Percentiles rank a stretch among this genome's conserved stretches.
phyloP scores from a whole-genome alignment of 257 asterid species.

The Solanum appendiculatum region DNA sequence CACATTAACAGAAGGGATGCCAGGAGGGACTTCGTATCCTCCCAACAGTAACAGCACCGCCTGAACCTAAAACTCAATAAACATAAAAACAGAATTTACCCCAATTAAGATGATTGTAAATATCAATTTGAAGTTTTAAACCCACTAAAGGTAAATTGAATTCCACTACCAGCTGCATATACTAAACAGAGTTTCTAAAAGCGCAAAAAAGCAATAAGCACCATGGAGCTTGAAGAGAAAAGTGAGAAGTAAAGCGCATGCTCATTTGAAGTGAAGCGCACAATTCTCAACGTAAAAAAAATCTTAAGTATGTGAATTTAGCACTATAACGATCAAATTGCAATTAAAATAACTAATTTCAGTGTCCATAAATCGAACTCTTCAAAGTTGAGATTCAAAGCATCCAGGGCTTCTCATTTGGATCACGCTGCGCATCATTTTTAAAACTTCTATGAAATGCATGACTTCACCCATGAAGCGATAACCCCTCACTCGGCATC shows the following conservation, averaged over 20 bases:
- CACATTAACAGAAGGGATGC: conserved; percentile 62
- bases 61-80: conserved; percentile 53
- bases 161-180: not conserved
- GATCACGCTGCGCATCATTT: not conserved
- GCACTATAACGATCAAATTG: not conserved
- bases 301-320: not conserved
- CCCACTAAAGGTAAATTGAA: not conserved
- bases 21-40: conserved; percentile 75
- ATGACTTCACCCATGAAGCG: not conserved
- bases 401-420: not conserved
- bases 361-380: not conserved
- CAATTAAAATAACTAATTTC: not conserved
- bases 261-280: not conserved
- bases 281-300: not conserved
- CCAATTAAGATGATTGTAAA: not conserved
- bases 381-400: not conserved
- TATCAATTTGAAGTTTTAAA: not conserved
- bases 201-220: not conserved
- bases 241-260: not conserved
- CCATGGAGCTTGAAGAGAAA: not conserved
- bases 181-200: not conserved
- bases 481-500: not conserved
- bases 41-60: conserved; percentile 86
- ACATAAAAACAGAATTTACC: not conserved
- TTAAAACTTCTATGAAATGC: not conserved